phyloP scores from a whole-genome alignment of 2,329 filamentous ascomycete species.

The Sporothrix brunneoviolacea region DNA sequence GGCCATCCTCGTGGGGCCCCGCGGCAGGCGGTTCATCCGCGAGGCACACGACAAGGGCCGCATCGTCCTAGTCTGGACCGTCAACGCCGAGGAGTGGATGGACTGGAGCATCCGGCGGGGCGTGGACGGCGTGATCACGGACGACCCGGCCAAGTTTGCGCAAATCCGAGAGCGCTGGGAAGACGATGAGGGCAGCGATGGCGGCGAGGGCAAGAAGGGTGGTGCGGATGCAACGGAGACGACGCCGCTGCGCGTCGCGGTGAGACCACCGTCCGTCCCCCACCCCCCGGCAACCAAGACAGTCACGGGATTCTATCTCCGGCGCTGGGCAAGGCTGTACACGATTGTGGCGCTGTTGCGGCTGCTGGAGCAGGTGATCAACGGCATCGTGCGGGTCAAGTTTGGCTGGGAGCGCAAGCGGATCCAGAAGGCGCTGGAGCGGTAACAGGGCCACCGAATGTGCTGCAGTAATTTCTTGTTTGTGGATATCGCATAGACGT shows the following conservation, averaged over 20 bases:
- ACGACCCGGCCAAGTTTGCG: constrained; percentile 65
- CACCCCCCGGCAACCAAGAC: constrained; percentile 10
- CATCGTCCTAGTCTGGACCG: constrained; percentile 74
- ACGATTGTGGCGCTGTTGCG: constrained; percentile 11
- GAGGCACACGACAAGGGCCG: constrained; percentile 50
- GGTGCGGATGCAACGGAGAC: neutral
- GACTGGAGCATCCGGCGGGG: constrained; percentile 62
- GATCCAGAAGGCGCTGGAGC: constrained; percentile 11
- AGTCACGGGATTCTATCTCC: constrained; percentile 14
- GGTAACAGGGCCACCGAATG: neutral
- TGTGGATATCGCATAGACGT: no score
- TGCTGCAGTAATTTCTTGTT: neutral
- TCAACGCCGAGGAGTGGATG: constrained; percentile 75
- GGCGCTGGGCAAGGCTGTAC: constrained; percentile 18
- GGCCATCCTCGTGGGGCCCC: constrained; percentile 58
- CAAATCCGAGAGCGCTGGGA: constrained; percentile 44
- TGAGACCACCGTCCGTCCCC: neutral
- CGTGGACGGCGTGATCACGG: constrained; percentile 79
- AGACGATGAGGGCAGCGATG: neutral
- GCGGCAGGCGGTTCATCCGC: constrained; percentile 59
- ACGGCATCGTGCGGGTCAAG: constrained; percentile 4
- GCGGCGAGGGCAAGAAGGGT: neutral
- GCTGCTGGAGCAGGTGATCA: constrained; percentile 9
- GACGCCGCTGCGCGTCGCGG: neutral
- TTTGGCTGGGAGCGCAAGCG: constrained; percentile 12